A percentile compares a stretch with the other conserved stretches of the same genome.
phyloP scores from a whole-genome alignment of 371 early-diverging fungal species.

The Ordospora colligata region DNA sequence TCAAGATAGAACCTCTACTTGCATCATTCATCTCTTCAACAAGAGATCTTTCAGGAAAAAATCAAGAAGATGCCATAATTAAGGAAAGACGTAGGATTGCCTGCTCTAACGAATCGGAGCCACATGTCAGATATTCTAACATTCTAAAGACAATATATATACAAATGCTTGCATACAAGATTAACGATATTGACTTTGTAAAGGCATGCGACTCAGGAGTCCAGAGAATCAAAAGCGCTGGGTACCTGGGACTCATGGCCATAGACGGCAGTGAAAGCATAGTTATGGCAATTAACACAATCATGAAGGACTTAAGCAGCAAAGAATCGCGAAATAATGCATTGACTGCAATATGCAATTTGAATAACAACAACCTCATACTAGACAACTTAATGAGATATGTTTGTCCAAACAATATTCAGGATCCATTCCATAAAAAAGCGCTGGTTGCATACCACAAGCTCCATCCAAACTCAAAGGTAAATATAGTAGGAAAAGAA shows the following conservation, averaged over 20 bases:
- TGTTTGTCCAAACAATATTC: conserved; percentile 3
- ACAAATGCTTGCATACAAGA: neutral
- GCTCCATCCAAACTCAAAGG: neutral
- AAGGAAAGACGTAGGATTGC: conserved; percentile 1
- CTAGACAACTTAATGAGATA: neutral
- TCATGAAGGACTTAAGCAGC: conserved; percentile 28
- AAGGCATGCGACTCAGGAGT: conserved; percentile 19
- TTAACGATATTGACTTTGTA: conserved; percentile 33
- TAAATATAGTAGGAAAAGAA: conserved; percentile 1
- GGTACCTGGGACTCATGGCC: conserved; percentile 29
- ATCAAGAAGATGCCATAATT: neutral
- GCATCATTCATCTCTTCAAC: conserved; percentile 11
- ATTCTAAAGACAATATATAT: conserved; percentile 15
- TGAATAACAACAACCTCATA: neutral
- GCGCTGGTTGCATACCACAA: neutral
- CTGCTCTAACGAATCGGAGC: neutral
- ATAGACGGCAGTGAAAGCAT: neutral
- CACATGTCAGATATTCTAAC: conserved; percentile 7
- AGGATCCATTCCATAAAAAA: conserved; percentile 6
- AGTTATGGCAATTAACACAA: conserved; percentile 29
- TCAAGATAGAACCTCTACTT: neutral
- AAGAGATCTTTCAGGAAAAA: neutral
- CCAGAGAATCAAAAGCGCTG: conserved; percentile 14
- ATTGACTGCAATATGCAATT: conserved; percentile 33
- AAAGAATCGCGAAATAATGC: neutral